Evolutionary conservation across 768 basidiomycete species (phyloP).

Genomic region (Chalciporus sphaerocephalus): DNA sequence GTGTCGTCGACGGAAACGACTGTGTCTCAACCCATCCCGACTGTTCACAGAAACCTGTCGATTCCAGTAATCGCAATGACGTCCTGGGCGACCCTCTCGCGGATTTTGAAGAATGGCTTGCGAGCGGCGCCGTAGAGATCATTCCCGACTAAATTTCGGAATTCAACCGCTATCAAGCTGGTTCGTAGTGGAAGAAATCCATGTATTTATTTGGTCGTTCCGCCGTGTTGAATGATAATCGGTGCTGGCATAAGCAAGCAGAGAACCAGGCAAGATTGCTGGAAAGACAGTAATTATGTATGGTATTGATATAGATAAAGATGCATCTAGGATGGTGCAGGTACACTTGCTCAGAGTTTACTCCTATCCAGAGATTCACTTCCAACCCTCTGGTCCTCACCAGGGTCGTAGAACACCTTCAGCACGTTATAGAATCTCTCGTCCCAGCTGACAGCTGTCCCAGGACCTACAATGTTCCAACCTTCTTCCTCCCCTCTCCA

Average conservation of each 20-base stretch:
- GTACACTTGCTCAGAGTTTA: neutral
- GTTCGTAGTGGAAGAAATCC: neutral
- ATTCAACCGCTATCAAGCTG: neutral
- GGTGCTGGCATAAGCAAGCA: too few species aligned
- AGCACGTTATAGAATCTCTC: conserved; percentile 59
- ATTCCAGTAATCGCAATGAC: conserved; percentile 3
- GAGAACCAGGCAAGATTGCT: too few species aligned
- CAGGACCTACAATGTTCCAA: conserved; percentile 72
- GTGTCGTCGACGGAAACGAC: neutral
- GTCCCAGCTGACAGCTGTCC: conserved; percentile 69
- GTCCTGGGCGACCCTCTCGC: conserved; percentile 48
- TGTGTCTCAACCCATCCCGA: neutral
- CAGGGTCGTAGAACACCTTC: conserved; percentile 51
- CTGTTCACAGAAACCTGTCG: neutral
- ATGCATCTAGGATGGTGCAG: neutral
- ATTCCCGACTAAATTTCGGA: conserved; percentile 21
- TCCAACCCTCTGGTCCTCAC: conserved; percentile 1
- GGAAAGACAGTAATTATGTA: neutral
- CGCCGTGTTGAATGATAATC: neutral
- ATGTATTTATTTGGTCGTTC: neutral
- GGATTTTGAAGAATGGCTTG: conserved; percentile 66
- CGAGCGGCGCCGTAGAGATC: conserved; percentile 60
- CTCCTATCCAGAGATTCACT: neutral
- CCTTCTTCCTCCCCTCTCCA: conserved; percentile 81
- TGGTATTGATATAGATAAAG: neutral